Evolutionary conservation across 2,329 filamentous ascomycete genomes (phyloP).

Genomic region (Zalaria sp.): DNA sequence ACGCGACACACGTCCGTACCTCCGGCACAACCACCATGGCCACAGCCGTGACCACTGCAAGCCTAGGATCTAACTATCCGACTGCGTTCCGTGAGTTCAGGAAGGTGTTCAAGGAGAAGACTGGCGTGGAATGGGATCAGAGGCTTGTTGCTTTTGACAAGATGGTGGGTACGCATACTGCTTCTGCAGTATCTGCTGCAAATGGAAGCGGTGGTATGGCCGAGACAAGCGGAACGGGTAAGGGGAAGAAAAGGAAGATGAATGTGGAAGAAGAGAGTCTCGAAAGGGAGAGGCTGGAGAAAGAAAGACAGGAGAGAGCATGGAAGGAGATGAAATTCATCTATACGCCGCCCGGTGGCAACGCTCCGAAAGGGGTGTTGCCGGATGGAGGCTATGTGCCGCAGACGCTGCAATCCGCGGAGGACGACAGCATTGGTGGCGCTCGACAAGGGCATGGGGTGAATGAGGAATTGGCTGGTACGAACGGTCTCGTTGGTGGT

Average conservation of each 20-base stretch:
- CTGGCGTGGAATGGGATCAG: slow-evolving; percentile 26
- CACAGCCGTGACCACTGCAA: neutral
- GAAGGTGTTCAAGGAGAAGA: slow-evolving; percentile 24
- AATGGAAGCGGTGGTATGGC: too few species aligned
- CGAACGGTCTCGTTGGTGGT: too few species aligned
- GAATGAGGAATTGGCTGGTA: too few species aligned
- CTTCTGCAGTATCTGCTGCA: neutral
- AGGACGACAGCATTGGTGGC: too few species aligned
- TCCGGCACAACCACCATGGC: slow-evolving; percentile 11
- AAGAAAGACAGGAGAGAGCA: slow-evolving; percentile 9
- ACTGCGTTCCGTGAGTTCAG: slow-evolving; percentile 23
- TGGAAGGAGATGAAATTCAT: slow-evolving; percentile 3
- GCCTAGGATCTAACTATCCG: slow-evolving; percentile 13
- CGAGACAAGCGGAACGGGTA: neutral
- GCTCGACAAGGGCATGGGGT: too few species aligned
- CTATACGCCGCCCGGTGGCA: neutral
- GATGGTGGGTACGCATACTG: neutral
- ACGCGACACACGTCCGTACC: slow-evolving; percentile 38
- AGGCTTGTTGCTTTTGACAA: slow-evolving; percentile 13
- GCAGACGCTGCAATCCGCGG: too few species aligned
- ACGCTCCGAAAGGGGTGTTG: too few species aligned
- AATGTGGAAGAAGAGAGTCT: neutral
- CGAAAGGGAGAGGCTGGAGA: neutral
- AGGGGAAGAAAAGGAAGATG: neutral
- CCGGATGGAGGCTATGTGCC: too few species aligned